Evolutionary conservation across 75 land plant species (phyloP).

Genomic region (Selaginella moellendorffii): DNA sequence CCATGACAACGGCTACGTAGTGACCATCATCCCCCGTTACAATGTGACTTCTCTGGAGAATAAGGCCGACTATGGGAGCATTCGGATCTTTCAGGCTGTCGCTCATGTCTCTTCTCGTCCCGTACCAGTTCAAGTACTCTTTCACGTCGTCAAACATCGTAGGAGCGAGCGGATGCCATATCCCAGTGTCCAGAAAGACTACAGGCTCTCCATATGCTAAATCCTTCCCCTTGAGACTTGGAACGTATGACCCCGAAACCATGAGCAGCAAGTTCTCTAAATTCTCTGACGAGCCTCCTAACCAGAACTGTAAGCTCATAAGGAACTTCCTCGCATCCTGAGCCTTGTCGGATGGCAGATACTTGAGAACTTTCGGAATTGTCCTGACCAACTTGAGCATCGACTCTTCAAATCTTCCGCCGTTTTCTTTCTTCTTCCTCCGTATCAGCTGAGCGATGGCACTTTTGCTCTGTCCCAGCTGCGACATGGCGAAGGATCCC

Average conservation of each 20-base stretch:
- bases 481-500: slow-evolving; percentile 90
- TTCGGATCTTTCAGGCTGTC: slow-evolving; percentile 47
- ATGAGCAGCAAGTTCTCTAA: slow-evolving; percentile 81
- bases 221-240: slow-evolving; percentile 51
- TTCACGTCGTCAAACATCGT: slow-evolving; percentile 93
- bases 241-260: slow-evolving; percentile 89
- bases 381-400: slow-evolving; percentile 96
- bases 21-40: slow-evolving; percentile 90
- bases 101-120: slow-evolving; percentile 64
- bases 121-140: slow-evolving; percentile 99
- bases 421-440: slow-evolving; percentile 71
- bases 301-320: slow-evolving; percentile 97
- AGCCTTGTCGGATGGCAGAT: slow-evolving; percentile 93
- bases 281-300: slow-evolving; percentile 95
- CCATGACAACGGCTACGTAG: slow-evolving; percentile 98
- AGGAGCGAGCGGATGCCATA: slow-evolving; percentile 99
- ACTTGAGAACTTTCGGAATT: slow-evolving; percentile 92
- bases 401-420: slow-evolving; percentile 55
- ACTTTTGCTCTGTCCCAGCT: slow-evolving; percentile 89
- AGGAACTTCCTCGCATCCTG: slow-evolving; percentile 93
- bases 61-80: slow-evolving; percentile 71
- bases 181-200: slow-evolving; percentile 74
- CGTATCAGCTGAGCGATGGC: slow-evolving; percentile 79
- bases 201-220: slow-evolving; percentile 80
- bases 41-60: slow-evolving; percentile 91